Evolutionary conservation across 2,329 filamentous ascomycete species (phyloP), one percentile per base, ranked within the genome.

Genomic region (Orbilia quercus): DNA sequence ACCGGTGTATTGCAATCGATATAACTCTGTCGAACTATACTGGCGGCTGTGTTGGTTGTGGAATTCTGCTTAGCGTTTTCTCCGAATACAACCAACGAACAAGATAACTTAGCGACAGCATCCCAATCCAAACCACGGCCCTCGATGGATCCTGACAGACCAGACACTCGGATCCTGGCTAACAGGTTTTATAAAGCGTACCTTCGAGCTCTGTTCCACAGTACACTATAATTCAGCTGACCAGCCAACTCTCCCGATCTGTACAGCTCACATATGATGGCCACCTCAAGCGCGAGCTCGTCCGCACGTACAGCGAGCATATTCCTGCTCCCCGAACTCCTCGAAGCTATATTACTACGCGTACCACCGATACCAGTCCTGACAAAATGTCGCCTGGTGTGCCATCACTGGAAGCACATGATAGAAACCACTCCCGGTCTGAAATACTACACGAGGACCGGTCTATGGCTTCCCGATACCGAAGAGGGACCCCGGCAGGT

Each of bases 361-460:
- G 45, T 67, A n/a, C 63, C 63, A 18, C 44, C 63, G 16, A 45
- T 67, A 22, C n/a, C 16, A 23, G 53, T 67, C 12, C 34, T 50
- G 6, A 67, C 63, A 4, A 67, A 18, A n/a, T 67, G 63, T 45
- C 44, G 63, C 12, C 54, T 36, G 14, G 54, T 67, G 4, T 67
- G 63, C 36, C 45, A 22, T 12, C 53, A 48, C 2, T 67, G 63
- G 63, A 53, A 67, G 25, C 11, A 34, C 5, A 25, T 53, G 22
- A 67, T 67, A 11, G 53, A 67, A 16, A 53, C 20, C 36, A 67
- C 63, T 3, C 63, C 63, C 5, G 53, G 44, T 12, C 11, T 67
- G 25, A 51, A 28, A 7, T 16, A 67, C n/a, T 67, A 67, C 23
- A 59, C 63, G 3, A 36, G 9, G 11, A 67, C 63, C 11, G 63